Base-by-base conservation (phyloP, 2,329 filamentous ascomycete species). In the Cladophialophora yegresii region DNA sequence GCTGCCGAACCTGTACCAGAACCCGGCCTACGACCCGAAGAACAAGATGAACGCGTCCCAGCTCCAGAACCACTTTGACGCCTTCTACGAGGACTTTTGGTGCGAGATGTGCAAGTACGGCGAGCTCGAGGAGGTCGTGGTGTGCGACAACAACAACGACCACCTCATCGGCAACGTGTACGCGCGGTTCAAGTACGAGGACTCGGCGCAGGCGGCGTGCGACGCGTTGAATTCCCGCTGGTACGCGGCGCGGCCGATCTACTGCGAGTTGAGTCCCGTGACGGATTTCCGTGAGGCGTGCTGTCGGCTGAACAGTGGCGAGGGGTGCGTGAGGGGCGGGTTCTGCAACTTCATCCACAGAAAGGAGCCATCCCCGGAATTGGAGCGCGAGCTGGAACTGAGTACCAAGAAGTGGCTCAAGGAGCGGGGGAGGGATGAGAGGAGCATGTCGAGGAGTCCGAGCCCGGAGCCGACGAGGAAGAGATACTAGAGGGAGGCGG, bases 331-430 rank as follows among this genome's bases (percentile, higher is more conserved):
- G 50, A 85, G 95, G 70, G 95, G 93, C 68, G 95, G 95, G 33
- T 98, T 98, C 82, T 99, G 95, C 84, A 99, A 99, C 79, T 99
- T 99, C 78, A 99, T 99, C 70, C 95, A 99, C 77, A 87, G 95
- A 75, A 99, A 99, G 83, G 95, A 98, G 76, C 95, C 95, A 3
- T 87, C 85, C 71, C 83, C 91, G 10, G 93, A 98, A 80, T 82
- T 99, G 72, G 95, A 99, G 67, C 82, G 89, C 69, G 95, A 99
- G 71, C 78, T 99, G 72, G 87, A 90, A 68, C 84, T 98, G 71
- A 87, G 87, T 73, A 98, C 93, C 68, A 96, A 96, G 85, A 98
- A 98, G 84, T 98, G 93, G 93, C 81, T 98, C 75, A 91, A 91
- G 81, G 80, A 87, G 79, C 85, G 92, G 66, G 93, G 92, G 22